Base-by-base conservation (phyloP, 177 flowering plant species). In the Vitis hybrid region DNA sequence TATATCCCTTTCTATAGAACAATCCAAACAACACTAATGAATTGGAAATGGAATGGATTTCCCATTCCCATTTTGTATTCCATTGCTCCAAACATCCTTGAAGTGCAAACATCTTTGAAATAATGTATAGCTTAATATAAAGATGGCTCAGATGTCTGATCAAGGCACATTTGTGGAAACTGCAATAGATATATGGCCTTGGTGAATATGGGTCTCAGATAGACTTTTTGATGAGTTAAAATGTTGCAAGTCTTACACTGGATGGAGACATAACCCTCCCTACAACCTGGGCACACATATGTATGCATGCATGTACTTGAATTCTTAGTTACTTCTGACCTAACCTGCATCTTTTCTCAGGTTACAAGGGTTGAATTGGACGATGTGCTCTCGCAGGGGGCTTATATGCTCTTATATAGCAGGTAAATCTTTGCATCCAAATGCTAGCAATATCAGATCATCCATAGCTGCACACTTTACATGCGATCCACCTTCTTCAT, bases 381-480 rank as follows among this genome's bases (percentile, higher is more conserved):
- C 39, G 97, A 93, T 75, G 99, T 95, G 14, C 97, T 93, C 69
- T 78, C 92, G 50, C 94, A 93, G 81, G 93, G 97, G 76, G 98
- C 98, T 63, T 95, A 95, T 75, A 95, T 95, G 99, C 92, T 95
- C 54, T 78, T 95, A 34, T 95, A 95, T 77, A 86, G 86, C 82
- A 91, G 99, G 99, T 95, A 78, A 9, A n/a, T 53, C n/a, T 69
- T 29, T 65, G 45, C 14, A 3, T 14, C n/a, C 18, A 9, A n/a
- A 11, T 66, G 52, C 3, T 64, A 20, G 20, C 31, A 3, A 55
- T 31, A 34, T 7, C 14, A 58, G 31, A 29, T 19, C 34, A 63
- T 5, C 18, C 2, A 10, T 18, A 18, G 6, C 5, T 63, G 2
- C 31, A 2, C 11, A 26, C 31, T 48, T 63, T 50, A 20, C 53